Evolutionary conservation across 176 grass and related monocot genomes (phyloP), one percentile per base, ranked within the genome.

Genomic region (Triticum dicoccoides): DNA sequence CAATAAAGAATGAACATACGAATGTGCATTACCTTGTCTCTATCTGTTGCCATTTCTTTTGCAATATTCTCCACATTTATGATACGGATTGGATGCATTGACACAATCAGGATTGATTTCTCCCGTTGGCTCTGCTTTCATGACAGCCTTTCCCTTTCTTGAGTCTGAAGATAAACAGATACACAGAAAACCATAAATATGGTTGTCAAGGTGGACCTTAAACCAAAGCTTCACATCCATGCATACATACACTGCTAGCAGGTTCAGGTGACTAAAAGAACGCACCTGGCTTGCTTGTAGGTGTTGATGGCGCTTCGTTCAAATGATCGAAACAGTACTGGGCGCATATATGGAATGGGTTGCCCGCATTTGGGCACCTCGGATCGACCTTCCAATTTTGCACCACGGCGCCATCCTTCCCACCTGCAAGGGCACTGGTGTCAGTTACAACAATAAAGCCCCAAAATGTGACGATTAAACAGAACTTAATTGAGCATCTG

Each of bases 71-170:
- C 70, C 83, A 86, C 97, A 98, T 61, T 88, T 91, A 61, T 98
- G 97, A 79, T 89, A 98, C 3, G 94, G 97, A 82, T 98, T 98
- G 32, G 92, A 98, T 85, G 97, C 93, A 15, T 98, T 94, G 21
- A 8, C 79, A 73, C 97, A 98, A 68, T 91, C 86, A 42, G 92
- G 90, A 65, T 96, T 73, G 78, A 92, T 73, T 61, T 81, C 87
- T 81, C 82, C 80, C 81, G 75, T 92, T 77, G 69, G 83, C 49
- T 61, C 88, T 8, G 61, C 56, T 61, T 80, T 89, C 32, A 81
- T 49, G 71, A 69, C 20, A 69, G 59, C 85, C 42, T 87, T 86
- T 67, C 76, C 83, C 58, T 92, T 88, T 34, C 61, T 78, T 33
- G 86, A 62, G 79, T 83, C 81, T 94, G 62, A 23, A 86, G 66